Evolutionary conservation across 495 filamentous ascomycete species (phyloP).

Genomic region (Penicillium riverlandense): DNA sequence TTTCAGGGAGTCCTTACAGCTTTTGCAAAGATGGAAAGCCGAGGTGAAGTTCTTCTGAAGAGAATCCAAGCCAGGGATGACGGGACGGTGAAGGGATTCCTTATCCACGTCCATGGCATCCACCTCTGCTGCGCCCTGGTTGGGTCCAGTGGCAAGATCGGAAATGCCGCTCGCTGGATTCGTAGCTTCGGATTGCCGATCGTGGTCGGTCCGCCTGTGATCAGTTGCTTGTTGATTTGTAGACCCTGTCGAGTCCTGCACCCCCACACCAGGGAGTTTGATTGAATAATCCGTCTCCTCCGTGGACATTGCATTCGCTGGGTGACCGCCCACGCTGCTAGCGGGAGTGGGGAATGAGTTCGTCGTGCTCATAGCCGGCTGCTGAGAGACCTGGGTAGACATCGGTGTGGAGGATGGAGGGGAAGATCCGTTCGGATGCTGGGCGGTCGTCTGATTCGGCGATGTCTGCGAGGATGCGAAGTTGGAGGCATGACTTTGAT

Average conservation of each 20-base stretch:
- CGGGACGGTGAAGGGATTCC: constrained; percentile 8
- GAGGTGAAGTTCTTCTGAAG: constrained; percentile 39
- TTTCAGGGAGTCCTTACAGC: constrained; percentile 40
- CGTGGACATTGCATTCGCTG: constrained; percentile 15
- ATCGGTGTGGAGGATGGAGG: constrained; percentile 40
- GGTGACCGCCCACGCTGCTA: constrained; percentile 37
- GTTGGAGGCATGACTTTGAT: constrained; percentile 41
- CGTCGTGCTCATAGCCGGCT: constrained; percentile 31
- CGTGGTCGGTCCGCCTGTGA: constrained; percentile 32
- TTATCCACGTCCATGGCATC: constrained; percentile 37
- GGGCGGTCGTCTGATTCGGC: constrained; percentile 37
- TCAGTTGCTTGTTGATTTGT: constrained; percentile 16
- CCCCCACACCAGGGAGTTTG: constrained; percentile 20
- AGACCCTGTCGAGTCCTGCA: constrained; percentile 15
- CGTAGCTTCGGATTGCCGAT: constrained; percentile 17
- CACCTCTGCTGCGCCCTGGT: constrained; percentile 5
- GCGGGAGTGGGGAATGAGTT: constrained; percentile 42
- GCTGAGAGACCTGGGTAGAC: constrained; percentile 41
- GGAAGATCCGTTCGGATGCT: constrained; percentile 33
- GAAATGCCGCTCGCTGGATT: constrained; percentile 12
- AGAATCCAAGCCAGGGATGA: constrained; percentile 31
- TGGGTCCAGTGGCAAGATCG: constrained; percentile 18
- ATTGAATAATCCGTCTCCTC: constrained; percentile 27
- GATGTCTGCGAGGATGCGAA: constrained; percentile 40
- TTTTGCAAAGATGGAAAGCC: constrained; percentile 46